These are phyloP conservation scores for Spongispora temasekensis DNA, from an alignment of 1,284 basidiomycete species.

Conservation along the genomic window DNA sequence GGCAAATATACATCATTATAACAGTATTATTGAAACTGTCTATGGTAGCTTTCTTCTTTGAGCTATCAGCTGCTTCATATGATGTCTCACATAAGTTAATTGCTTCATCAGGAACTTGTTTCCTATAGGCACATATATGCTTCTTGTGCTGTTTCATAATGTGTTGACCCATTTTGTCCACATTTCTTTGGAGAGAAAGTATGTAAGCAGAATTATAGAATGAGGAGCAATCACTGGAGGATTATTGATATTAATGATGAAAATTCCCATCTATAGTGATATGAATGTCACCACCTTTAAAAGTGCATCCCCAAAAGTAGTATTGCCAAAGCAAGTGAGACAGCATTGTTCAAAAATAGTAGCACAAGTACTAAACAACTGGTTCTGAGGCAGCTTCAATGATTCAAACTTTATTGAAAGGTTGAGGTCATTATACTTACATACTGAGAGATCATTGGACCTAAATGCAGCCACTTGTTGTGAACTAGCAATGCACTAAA, in stretches of 20 bases:
- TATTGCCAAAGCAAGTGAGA: background rate
- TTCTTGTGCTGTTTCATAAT: background rate
- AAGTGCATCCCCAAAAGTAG: too few relatives aligned
- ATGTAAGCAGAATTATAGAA: background rate
- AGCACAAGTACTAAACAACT: background rate
- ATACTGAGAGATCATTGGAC: background rate
- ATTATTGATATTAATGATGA: background rate
- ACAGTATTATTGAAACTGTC: conserved; percentile 1
- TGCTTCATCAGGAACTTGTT: conserved; percentile 1
- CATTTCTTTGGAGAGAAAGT: conserved; percentile 7
- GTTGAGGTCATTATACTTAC: background rate
- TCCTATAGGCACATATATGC: background rate
- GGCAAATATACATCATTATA: conserved; percentile 2
- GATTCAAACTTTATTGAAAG: background rate
- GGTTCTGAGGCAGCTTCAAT: background rate
- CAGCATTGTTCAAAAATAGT: background rate
- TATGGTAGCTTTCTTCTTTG: conserved; percentile 1
- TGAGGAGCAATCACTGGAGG: background rate
- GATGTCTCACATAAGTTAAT: conserved; percentile 1
- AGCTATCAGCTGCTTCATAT: conserved; percentile 3
- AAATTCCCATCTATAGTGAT: conserved; percentile 4
- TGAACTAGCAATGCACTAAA: too few relatives aligned
- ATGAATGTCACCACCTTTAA: conserved; percentile 3
- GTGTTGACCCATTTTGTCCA: conserved; percentile 1
- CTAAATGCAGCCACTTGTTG: too few relatives aligned